Evolutionary conservation across 139 green algal species (phyloP), one percentile per base, ranked within the genome.

Genomic region (Dunaliella primolecta): DNA sequence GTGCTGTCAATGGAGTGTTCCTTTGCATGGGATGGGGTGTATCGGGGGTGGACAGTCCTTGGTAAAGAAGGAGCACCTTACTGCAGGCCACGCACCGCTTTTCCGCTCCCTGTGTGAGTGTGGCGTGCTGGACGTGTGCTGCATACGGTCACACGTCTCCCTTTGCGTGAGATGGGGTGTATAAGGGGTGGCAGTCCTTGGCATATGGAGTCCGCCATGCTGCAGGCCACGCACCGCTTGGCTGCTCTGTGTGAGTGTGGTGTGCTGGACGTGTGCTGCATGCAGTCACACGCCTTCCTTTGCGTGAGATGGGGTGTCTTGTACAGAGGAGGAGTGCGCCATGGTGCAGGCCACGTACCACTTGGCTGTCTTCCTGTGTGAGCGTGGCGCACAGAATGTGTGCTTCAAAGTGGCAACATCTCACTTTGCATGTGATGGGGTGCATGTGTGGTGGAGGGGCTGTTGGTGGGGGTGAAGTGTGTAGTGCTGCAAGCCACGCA

Each of bases 331-430:
- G 46, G 7, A 64, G 70, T 76, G 75, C 11, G 36, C 57, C 38
- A 74, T 87, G 81, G 80, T 86, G 7, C 88, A 92, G 36, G 87
- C 90, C 0, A 91, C 86, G 15, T 76, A 84, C 0, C 57, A 38
- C 20, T 79, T 96, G n/a, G 92, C 94, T 1, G 83, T 80, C 3
- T 89, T 89, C 0, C 79, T 88, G 2, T 77, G 80, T 0, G 87
- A 92, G 75, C 15, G 46, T 15, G 7, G 15, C 15, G 46, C 46
- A 64, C 46, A 64, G 46, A 15, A 25, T 64, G 15, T 64, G 46
- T 64, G 46, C 46, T 15, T 64, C 46, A 7, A 64, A 25, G 46
- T 64, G 46, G n/a, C n/a, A n/a, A n/a, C n/a, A n/a, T n/a, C n/a
- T n/a, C n/a, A n/a, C n/a, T n/a, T n/a, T n/a, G n/a, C n/a, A n/a